Evolutionary conservation across 257 asterid species (phyloP).

Genomic region (Verbascum thapsus): DNA sequence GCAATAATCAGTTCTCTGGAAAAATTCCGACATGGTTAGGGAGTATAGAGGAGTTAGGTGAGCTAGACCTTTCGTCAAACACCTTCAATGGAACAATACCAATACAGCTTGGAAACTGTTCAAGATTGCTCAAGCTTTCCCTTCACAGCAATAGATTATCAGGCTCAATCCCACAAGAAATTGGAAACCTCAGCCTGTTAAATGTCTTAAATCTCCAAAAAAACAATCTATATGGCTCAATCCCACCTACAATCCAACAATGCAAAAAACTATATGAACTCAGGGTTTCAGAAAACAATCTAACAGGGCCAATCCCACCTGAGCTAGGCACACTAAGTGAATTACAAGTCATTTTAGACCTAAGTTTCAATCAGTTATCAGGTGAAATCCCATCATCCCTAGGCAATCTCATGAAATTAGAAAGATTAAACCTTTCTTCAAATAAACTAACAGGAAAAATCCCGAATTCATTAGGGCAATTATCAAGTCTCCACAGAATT

Average conservation of each 20-base stretch:
- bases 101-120: conserved; percentile 64
- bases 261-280: conserved; percentile 84
- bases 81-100: conserved; percentile 69
- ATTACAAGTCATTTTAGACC: conserved; percentile 79
- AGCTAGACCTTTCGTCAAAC: conserved; percentile 75
- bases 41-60: conserved; percentile 63
- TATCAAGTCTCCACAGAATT: conserved; percentile 73
- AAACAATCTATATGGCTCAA: conserved; percentile 67
- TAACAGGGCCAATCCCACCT: conserved; percentile 66
- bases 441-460: conserved; percentile 60
- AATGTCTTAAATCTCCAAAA: conserved; percentile 72
- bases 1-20: conserved; percentile 57
- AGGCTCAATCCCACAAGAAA: conserved; percentile 67
- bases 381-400: conserved; percentile 76
- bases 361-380: conserved; percentile 63
- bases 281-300: conserved; percentile 66
- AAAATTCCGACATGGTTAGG: conserved; percentile 76
- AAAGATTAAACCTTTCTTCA: conserved; percentile 72
- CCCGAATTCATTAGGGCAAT: conserved; percentile 60
- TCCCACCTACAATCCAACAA: conserved; percentile 68
- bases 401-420: conserved; percentile 69
- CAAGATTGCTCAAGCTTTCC: conserved; percentile 62
- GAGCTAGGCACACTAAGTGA: conserved; percentile 68
- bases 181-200: conserved; percentile 69
- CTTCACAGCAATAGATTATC: conserved; percentile 58